A percentile compares a stretch with the other conserved stretches of the same genome.
Conservation (phyloP, 2,329 filamentous ascomycete species). For the Clonostachys rhizophaga region DNA sequence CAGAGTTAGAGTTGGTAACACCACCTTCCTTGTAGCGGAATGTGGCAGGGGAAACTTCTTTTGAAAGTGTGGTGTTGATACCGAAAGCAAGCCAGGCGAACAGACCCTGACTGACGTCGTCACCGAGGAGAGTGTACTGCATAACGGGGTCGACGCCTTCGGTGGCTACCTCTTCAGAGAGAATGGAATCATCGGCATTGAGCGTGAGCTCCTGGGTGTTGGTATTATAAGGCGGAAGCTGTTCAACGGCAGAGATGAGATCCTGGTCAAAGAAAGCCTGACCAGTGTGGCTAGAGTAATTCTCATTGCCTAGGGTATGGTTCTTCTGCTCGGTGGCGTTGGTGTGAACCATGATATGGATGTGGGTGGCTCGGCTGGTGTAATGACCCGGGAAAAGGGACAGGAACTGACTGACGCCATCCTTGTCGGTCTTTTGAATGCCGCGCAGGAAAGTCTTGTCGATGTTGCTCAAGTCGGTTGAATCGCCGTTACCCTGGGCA, state of each 20-base stretch:
- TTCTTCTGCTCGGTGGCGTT: slow-evolving; percentile 24
- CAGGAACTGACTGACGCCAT: slow-evolving; percentile 36
- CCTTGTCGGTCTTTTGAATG: slow-evolving; percentile 29
- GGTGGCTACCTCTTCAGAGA: slow-evolving; percentile 34
- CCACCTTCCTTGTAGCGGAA: slow-evolving; percentile 23
- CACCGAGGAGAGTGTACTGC: slow-evolving; percentile 52
- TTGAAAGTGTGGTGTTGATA: slow-evolving; percentile 27
- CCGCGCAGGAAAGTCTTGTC: slow-evolving; percentile 26
- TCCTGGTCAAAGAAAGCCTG: slow-evolving; percentile 61
- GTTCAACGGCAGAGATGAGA: slow-evolving; percentile 46
- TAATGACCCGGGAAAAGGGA: slow-evolving; percentile 41
- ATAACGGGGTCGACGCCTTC: slow-evolving; percentile 52
- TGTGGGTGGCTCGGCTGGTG: slow-evolving; percentile 37
- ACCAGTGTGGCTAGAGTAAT: slow-evolving; percentile 52
- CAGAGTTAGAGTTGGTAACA: slow-evolving; percentile 15
- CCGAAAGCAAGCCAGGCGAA: slow-evolving; percentile 51
- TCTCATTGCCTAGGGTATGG: slow-evolving; percentile 23
- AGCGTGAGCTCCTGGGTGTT: slow-evolving; percentile 40
- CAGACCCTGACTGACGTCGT: slow-evolving; percentile 43
- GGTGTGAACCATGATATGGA: slow-evolving; percentile 35
- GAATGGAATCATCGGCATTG: slow-evolving; percentile 44
- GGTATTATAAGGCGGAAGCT: slow-evolving; percentile 37
- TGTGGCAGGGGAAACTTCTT: slow-evolving; percentile 17
- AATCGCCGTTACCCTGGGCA: slow-evolving; percentile 34
- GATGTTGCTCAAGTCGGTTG: slow-evolving; percentile 21